phyloP scores from a whole-genome alignment of 1,139 yeast species.

The Diutina scorzettiae region DNA sequence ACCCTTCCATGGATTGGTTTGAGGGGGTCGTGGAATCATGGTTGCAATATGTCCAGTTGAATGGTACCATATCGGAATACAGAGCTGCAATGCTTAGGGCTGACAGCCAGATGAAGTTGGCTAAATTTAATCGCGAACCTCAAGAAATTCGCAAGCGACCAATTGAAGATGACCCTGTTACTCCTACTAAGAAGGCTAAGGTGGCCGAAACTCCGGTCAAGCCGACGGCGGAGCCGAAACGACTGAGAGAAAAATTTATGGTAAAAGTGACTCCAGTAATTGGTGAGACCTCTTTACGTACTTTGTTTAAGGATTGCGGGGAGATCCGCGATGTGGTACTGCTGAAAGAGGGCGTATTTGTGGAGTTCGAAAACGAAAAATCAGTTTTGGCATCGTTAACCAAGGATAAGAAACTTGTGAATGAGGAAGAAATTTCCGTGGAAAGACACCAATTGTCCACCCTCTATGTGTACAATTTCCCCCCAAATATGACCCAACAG shows the following conservation, averaged over 20 bases:
- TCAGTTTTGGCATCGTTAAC: not conserved
- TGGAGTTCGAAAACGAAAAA: not conserved
- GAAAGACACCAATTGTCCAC: not conserved
- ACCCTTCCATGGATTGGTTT: not conserved
- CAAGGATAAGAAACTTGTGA: not conserved
- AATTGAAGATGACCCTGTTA: not conserved
- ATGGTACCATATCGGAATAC: not conserved
- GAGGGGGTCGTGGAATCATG: not conserved
- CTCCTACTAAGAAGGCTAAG: not conserved
- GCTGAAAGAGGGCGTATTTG: not conserved
- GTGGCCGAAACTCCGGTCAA: not conserved
- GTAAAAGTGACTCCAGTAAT: not conserved
- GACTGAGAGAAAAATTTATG: not conserved
- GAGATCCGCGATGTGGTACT: not conserved
- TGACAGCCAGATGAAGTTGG: not conserved
- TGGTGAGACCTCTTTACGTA: not conserved
- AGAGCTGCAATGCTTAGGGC: not conserved
- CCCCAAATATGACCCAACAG: not conserved
- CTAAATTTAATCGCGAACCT: not conserved
- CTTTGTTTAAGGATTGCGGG: not conserved
- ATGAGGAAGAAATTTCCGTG: not conserved
- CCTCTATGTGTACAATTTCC: not conserved
- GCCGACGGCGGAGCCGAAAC: not conserved
- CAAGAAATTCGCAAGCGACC: not conserved
- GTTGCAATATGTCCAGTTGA: slow-evolving; percentile 1